Evolutionary conservation across 768 basidiomycete genomes (phyloP), one percentile per base, ranked within the genome.

Genomic region (Leccinum obscurum): DNA sequence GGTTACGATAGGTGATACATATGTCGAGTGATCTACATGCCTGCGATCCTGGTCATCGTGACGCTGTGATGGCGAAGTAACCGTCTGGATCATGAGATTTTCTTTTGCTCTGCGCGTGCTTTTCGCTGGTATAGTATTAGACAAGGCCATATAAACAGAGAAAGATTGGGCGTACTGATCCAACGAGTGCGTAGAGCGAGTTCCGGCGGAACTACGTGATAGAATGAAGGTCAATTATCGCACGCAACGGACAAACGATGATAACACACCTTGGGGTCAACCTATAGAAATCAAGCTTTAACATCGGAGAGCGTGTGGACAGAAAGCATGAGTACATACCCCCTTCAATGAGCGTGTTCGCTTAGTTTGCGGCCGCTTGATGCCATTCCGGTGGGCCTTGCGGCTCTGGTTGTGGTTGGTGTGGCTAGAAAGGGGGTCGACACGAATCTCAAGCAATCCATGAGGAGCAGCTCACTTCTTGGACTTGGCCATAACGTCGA

Each of bases 351-450:
- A 95, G 66, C 88, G 84, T 67, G 90, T 85, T 70, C 87, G 84
- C 74, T 85, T 81, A 60, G 84, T 81, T 76, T 81, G 78, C 56
- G 93, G 89, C 76, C 83, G 85, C 81, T 90, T 93, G 82, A 98
- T 96, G 72, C 95, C 96, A 83, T 98, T 98, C 66, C 91, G 86
- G 83, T 98, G 96, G 66, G 96, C 94, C 86, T 97, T 98, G 78
- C 86, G 87, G 83, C 69, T 93, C 81, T 97, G 94, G 83, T 96
- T 97, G 85, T 96, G 95, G 78, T 92, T 93, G 71, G 90, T 93
- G 76, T 93, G 89, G 71, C 90, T 94, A 63, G 59, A 8, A 51
- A 50, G 6, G 50, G 41, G 13, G 52, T 73, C 52, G 72, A 58
- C 49, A 44, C 52, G 30, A 14, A 48, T 65, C 55, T 60, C 53